Percentiles rank a stretch among this genome's conserved stretches.
Evolutionary conservation across 2,329 filamentous ascomycete genomes (phyloP).

Genomic region (Rosellinia necatrix): DNA sequence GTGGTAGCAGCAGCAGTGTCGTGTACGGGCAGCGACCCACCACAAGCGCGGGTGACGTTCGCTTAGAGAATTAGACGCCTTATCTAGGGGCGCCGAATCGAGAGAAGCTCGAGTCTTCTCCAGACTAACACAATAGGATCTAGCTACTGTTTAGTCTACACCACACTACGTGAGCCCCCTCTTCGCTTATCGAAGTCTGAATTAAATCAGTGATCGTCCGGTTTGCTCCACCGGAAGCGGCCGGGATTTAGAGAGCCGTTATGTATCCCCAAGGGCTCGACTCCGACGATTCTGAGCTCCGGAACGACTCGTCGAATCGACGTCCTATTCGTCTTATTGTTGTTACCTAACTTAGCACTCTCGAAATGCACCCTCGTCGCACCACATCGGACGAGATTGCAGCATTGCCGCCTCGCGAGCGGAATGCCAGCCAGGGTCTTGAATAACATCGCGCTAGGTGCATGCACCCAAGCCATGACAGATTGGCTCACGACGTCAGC

Average conservation of each 20-base stretch:
- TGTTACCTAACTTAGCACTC: conserved; percentile 2
- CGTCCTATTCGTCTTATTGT: too few species aligned
- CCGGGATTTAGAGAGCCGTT: conserved; percentile 17
- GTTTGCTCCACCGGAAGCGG: conserved; percentile 16
- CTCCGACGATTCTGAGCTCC: not conserved
- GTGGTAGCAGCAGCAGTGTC: too few species aligned
- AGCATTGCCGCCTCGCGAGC: conserved; percentile 8
- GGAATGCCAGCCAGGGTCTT: conserved; percentile 6
- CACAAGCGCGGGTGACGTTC: conserved; percentile 25
- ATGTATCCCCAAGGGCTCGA: not conserved
- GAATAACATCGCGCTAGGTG: conserved; percentile 17
- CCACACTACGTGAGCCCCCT: conserved; percentile 7
- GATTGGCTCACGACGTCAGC: conserved; percentile 16
- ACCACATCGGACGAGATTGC: not conserved
- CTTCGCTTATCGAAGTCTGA: conserved; percentile 28
- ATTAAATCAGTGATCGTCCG: conserved; percentile 15
- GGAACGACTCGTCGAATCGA: not conserved
- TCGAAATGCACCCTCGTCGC: not conserved
- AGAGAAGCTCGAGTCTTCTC: conserved; percentile 5
- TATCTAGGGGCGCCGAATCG: conserved; percentile 6
- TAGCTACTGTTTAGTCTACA: conserved; percentile 3
- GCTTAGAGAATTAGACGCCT: conserved; percentile 28
- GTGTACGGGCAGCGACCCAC: conserved; percentile 13
- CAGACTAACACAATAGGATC: conserved; percentile 8
- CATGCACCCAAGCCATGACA: conserved; percentile 20